A percentile compares a stretch with the other conserved stretches of the same genome.
phyloP scores from a whole-genome alignment of 192 early-diverging fungal species.

The Backusella tarrabulga region DNA sequence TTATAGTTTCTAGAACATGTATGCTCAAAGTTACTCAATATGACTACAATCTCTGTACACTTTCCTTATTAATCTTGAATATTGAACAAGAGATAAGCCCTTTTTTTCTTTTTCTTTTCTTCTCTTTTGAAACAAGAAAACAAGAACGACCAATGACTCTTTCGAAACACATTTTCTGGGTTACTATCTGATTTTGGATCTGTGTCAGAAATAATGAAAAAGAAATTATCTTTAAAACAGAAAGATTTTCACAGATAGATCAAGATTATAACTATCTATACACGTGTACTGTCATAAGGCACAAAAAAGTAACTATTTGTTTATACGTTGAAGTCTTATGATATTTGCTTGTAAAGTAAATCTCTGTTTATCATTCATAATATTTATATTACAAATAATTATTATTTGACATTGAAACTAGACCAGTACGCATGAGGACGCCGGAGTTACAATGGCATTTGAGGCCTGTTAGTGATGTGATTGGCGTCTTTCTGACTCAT shows the following conservation, averaged over 20 bases:
- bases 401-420: neutral
- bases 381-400: neutral
- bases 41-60: neutral
- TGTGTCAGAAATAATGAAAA: neutral
- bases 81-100: neutral
- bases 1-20: neutral
- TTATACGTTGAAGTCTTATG: constrained; percentile 1
- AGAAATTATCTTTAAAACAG: neutral
- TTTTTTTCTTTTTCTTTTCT: neutral
- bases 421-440: neutral
- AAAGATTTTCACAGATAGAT: neutral
- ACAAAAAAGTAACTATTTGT: neutral
- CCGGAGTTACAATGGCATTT: neutral
- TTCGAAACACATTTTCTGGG: neutral
- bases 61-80: neutral
- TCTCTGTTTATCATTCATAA: neutral
- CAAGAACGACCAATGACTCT: neutral
- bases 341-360: neutral
- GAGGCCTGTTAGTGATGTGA: neutral
- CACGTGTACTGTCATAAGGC: neutral
- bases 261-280: neutral
- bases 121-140: neutral
- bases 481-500: neutral
- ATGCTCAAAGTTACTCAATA: neutral
- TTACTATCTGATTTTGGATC: constrained; percentile 3